Evolutionary conservation across 352 stramenopile species (phyloP).

Genomic region (Phytophthora fragariae): DNA sequence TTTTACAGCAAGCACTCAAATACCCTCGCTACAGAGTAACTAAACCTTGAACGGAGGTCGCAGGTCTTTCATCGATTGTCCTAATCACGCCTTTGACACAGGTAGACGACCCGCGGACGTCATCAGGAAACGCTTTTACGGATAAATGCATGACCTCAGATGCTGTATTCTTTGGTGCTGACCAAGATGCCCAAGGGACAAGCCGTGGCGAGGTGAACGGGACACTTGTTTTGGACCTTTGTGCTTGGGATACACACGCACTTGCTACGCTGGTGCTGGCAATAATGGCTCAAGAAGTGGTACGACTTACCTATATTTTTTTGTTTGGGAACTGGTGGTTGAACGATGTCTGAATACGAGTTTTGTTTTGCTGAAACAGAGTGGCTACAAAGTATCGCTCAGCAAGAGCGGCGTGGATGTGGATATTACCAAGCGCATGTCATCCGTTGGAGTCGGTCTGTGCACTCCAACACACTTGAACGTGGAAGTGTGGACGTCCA

Average conservation of each 20-base stretch:
- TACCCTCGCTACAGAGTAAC: constrained; percentile 37
- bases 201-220: constrained; percentile 29
- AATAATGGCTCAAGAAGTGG: constrained; percentile 56
- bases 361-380: constrained; percentile 11
- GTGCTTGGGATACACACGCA: constrained; percentile 53
- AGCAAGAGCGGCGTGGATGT: constrained; percentile 13
- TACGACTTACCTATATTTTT: not conserved
- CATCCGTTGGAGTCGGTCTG: constrained; percentile 36
- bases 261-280: constrained; percentile 48
- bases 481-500: constrained; percentile 60
- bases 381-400: constrained; percentile 41
- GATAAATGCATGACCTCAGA: constrained; percentile 13
- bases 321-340: not conserved
- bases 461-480: constrained; percentile 68
- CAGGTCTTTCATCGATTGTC: not conserved
- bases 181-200: constrained; percentile 20
- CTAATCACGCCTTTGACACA: not conserved
- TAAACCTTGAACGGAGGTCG: not conserved
- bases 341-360: not conserved
- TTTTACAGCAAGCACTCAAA: constrained; percentile 48
- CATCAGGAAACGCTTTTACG: constrained; percentile 16
- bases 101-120: constrained; percentile 40
- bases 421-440: constrained; percentile 41
- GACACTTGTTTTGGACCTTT: constrained; percentile 44
- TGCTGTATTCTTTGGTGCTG: constrained; percentile 35